Conservation (phyloP, 2,329 filamentous ascomycete genomes). For the Didymella glomerata region DNA sequence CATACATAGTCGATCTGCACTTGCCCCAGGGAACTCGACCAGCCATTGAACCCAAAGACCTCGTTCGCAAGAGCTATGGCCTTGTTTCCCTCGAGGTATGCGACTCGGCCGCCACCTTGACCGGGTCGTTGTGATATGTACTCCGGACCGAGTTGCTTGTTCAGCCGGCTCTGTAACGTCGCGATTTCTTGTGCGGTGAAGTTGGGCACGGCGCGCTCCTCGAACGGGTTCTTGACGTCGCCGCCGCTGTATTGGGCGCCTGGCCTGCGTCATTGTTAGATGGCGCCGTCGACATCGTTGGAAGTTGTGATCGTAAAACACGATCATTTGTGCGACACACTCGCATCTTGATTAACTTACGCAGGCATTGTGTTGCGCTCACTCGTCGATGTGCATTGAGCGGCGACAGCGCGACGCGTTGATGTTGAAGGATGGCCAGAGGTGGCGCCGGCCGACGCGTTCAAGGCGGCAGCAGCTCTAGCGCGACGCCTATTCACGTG, state of each 20-base stretch:
- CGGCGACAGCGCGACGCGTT: slow-evolving; percentile 29
- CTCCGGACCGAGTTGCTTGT: slow-evolving; percentile 94
- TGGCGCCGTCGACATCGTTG: neutral
- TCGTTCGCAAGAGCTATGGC: slow-evolving; percentile 95
- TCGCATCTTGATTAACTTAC: slow-evolving; percentile 33
- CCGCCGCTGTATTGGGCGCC: slow-evolving; percentile 50
- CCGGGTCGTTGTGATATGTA: slow-evolving; percentile 90
- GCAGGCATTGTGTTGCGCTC: slow-evolving; percentile 45
- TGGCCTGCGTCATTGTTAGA: slow-evolving; percentile 42
- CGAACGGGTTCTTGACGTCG: slow-evolving; percentile 76
- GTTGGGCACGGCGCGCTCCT: slow-evolving; percentile 76
- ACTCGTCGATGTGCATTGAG: slow-evolving; percentile 36
- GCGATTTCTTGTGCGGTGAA: slow-evolving; percentile 93
- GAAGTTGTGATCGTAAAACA: no score
- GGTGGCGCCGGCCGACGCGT: slow-evolving; percentile 38
- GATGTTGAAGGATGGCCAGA: slow-evolving; percentile 38
- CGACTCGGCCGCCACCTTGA: slow-evolving; percentile 83
- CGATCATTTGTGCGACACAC: neutral
- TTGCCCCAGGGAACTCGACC: slow-evolving; percentile 95
- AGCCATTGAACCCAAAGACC: slow-evolving; percentile 96
- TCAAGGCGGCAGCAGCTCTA: slow-evolving; percentile 31
- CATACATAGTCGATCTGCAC: slow-evolving; percentile 89
- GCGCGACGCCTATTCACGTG: slow-evolving; percentile 20
- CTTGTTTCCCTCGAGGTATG: slow-evolving; percentile 96
- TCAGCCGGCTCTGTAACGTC: slow-evolving; percentile 82